Conservation (phyloP, 306 rosid species). For the Psophocarpus tetragonolobus region DNA sequence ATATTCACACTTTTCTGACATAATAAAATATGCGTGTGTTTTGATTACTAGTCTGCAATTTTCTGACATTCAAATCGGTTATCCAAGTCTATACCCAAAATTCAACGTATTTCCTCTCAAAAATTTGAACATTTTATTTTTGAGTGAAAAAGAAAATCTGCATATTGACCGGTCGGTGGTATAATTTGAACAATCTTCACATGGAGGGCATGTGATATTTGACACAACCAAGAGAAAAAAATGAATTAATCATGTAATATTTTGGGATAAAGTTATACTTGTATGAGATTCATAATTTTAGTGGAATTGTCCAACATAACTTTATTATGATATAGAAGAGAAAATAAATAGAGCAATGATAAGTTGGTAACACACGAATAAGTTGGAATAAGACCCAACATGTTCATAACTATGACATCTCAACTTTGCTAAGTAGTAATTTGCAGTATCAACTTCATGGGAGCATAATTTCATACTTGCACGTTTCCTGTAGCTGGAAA, state of each 20-base stretch:
- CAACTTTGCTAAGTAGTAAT: not conserved
- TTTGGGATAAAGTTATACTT: not conserved
- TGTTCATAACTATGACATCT: not conserved
- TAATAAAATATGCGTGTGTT: not conserved
- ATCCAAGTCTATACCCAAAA: constrained; percentile 9
- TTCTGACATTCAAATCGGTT: constrained; percentile 11
- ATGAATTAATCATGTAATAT: not conserved
- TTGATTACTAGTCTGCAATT: not conserved
- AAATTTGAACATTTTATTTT: constrained; percentile 22
- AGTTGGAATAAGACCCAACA: not conserved
- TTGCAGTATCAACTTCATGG: not conserved
- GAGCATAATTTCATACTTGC: not conserved
- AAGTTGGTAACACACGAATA: not conserved
- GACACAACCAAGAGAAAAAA: constrained; percentile 15
- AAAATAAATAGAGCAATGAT: not conserved
- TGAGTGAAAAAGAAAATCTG: not conserved
- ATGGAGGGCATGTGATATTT: constrained; percentile 44
- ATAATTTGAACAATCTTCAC: constrained; percentile 29
- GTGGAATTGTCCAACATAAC: not conserved
- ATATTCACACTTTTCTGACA: not conserved
- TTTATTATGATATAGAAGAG: not conserved
- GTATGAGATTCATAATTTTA: not conserved
- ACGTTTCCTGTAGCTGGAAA: not conserved
- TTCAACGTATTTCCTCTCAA: not conserved
- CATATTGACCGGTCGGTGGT: not conserved